Base-by-base conservation (phyloP, 768 basidiomycete genomes). In the Rhodocollybia butyracea region DNA sequence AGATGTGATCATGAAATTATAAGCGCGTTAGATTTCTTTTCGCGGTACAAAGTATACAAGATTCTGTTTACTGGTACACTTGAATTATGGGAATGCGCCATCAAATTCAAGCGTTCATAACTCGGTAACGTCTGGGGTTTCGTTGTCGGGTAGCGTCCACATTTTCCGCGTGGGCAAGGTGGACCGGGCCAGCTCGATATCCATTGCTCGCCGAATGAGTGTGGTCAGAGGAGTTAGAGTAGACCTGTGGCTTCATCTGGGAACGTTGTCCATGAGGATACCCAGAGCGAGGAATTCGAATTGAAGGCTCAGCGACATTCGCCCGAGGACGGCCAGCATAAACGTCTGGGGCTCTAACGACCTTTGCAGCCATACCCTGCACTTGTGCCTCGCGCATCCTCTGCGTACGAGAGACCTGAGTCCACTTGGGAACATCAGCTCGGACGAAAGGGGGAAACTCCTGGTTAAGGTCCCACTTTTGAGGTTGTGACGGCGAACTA, bases 1-100 rank as follows among this genome's bases (percentile, higher is more conserved):
- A 51, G 61, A 65, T 31, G 47, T 62, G 3, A 24, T 50, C 22
- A 50, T 34, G 15, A n/a, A 15, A 21, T 50, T 50, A 10, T 50
- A 26, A 50, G n/a, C n/a, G 10, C 31, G 7, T 8, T 19, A 36
- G 3, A 34, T 36, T n/a, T n/a, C n/a, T n/a, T n/a, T n/a, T n/a
- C n/a, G n/a, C n/a, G n/a, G n/a, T n/a, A n/a, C n/a, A n/a, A n/a
- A n/a, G n/a, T n/a, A n/a, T n/a, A n/a, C n/a, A n/a, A n/a, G n/a
- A n/a, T n/a, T n/a, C n/a, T n/a, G n/a, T n/a, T n/a, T n/a, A n/a
- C n/a, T n/a, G n/a, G n/a, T n/a, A n/a, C n/a, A n/a, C n/a, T n/a
- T n/a, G n/a, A n/a, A n/a, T n/a, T n/a, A n/a, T n/a, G n/a, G n/a
- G n/a, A n/a, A n/a, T n/a, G n/a, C n/a, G n/a, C n/a, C n/a, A n/a